Base-by-base conservation (phyloP, 1,284 basidiomycete species). In the Cutaneotrichosporon sp. region DNA sequence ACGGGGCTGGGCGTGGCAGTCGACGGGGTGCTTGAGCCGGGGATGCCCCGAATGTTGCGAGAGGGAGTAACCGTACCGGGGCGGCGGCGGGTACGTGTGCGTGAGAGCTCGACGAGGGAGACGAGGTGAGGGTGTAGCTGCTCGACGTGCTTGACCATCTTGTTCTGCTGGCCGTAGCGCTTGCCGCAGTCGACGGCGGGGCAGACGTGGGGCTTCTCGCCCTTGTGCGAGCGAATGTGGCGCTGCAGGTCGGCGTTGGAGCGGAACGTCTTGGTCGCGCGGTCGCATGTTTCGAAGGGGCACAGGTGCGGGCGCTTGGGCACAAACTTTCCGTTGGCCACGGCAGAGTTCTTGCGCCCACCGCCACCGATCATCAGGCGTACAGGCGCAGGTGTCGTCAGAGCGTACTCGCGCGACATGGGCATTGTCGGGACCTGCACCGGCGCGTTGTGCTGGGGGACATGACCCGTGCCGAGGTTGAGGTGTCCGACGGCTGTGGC, bases 241-340 rank as follows among this genome's bases (percentile, higher is more conserved):
- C 60, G 56, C 52, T 59, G 51, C 7, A 61, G 57, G 54, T 61
- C 60, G 42, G 60, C 60, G 39, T 61, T 61, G 43, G 60, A 61
- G 23, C 54, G 54, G 57, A 61, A 61, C 9, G 60, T 55, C 38
- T 51, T 54, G 4, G 45, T 51, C 38, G 36, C 26, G 30, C 57
- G 54, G 34, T 50, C 47, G 48, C 57, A 59, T 10, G 39, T 43
- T 9, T 43, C 33, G 51, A 42, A 59, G 15, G 57, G 51, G 54
- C 57, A 59, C 4, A 59, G 51, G 46, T 59, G 57, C 12, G n/a
- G 42, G 39, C 48, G 48, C 51, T 59, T 59, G 49, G 45, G 41
- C 36, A 52, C 52, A 38, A 49, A 49, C n/a, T 38, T 35, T 18
- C 47, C 47, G 39, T 42, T 49, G 17, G 47, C 47, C 20, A 40